phyloP scores from a whole-genome alignment of 2,329 filamentous ascomycete genomes.

The Claviceps pazoutovae region DNA sequence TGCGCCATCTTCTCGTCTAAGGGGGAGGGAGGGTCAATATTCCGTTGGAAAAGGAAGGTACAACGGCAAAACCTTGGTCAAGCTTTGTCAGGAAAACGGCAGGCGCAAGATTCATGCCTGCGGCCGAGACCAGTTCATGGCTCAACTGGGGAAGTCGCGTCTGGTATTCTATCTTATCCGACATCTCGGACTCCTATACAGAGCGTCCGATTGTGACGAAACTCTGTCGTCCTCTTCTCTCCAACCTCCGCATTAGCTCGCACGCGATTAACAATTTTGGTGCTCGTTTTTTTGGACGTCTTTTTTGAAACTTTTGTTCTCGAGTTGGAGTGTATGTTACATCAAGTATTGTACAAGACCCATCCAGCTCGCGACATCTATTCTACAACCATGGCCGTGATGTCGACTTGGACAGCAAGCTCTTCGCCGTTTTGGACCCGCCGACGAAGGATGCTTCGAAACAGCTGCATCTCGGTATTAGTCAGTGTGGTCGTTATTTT shows the following conservation, averaged over 20 bases:
- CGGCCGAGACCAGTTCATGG: background rate
- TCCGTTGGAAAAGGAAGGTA: background rate
- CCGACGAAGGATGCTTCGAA: background rate
- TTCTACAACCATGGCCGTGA: background rate
- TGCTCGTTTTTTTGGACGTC: background rate
- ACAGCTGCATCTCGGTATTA: background rate
- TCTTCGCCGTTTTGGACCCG: background rate
- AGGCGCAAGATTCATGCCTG: background rate
- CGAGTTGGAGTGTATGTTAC: conserved; percentile 15
- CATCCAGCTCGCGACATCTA: background rate
- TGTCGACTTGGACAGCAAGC: background rate
- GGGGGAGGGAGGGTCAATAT: no score
- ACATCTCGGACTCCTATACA: background rate
- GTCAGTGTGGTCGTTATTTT: conserved; percentile 3
- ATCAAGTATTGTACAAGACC: background rate
- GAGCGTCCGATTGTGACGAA: background rate
- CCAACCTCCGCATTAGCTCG: conserved; percentile 1
- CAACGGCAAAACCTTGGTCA: background rate
- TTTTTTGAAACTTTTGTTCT: conserved; percentile 11
- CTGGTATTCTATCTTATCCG: background rate
- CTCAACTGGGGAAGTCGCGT: background rate
- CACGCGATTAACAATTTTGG: background rate
- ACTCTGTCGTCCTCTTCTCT: background rate
- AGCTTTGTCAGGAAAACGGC: background rate
- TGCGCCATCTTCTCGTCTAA: background rate